Evolutionary conservation across 805 yeast species (phyloP).

Genomic region (Barnettozyma wickerhamii): DNA sequence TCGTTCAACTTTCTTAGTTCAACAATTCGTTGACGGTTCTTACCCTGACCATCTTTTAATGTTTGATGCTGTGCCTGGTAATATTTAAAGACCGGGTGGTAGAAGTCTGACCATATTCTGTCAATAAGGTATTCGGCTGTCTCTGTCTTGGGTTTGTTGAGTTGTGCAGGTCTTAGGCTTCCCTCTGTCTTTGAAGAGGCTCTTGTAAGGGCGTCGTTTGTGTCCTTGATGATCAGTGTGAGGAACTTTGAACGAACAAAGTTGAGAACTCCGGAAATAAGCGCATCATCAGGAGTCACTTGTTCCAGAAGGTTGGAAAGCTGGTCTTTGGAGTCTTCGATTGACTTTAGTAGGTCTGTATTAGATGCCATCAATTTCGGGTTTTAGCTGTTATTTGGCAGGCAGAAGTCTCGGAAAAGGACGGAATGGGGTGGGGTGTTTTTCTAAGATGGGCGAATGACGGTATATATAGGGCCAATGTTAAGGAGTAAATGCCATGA

Average conservation of each 20-base stretch:
- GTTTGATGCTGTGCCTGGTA: slow-evolving; percentile 24
- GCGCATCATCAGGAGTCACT: slow-evolving; percentile 18
- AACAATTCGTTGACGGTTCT: slow-evolving; percentile 30
- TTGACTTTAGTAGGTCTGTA: slow-evolving; percentile 1
- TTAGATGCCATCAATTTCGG: slow-evolving; percentile 7
- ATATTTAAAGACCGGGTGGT: slow-evolving; percentile 59
- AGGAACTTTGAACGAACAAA: slow-evolving; percentile 45
- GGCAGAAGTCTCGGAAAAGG: too few relatives aligned
- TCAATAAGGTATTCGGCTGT: slow-evolving; percentile 39
- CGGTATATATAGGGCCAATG: too few relatives aligned
- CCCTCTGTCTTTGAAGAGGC: not conserved
- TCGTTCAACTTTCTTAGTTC: slow-evolving; percentile 56
- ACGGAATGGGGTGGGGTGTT: too few relatives aligned
- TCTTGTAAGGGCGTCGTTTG: slow-evolving; percentile 21
- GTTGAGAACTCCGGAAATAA: slow-evolving; percentile 39
- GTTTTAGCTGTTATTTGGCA: too few relatives aligned
- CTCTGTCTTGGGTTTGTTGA: not conserved
- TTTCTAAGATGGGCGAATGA: too few relatives aligned
- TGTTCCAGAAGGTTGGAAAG: slow-evolving; percentile 8
- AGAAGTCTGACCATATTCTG: slow-evolving; percentile 55
- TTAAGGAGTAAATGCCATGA: too few relatives aligned
- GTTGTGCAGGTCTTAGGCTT: slow-evolving; percentile 13
- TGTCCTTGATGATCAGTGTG: slow-evolving; percentile 36
- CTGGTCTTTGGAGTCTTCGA: slow-evolving; percentile 13
- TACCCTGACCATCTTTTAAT: slow-evolving; percentile 14